Conservation (phyloP, 805 yeast genomes). For the Metschnikowia reukaufii region DNA sequence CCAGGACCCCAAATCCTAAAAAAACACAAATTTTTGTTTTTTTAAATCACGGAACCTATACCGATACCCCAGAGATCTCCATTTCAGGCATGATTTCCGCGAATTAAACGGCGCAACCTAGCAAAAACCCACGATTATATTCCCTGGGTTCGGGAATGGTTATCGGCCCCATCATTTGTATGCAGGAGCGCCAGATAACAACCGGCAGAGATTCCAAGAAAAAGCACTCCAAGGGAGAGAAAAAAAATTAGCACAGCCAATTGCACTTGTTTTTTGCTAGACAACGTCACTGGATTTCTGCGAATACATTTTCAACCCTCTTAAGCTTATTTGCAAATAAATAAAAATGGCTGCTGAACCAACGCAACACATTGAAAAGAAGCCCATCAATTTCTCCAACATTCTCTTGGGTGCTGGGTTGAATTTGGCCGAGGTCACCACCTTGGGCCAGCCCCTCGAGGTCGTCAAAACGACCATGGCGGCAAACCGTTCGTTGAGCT, state of each 20-base stretch:
- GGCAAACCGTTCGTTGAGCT: constrained; percentile 76
- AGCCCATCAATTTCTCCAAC: constrained; percentile 85
- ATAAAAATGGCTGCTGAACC: constrained; percentile 1
- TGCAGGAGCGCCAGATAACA: no score
- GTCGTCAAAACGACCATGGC: constrained; percentile 98
- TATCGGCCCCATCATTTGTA: no score
- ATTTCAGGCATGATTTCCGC: background rate
- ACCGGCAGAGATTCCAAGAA: no score
- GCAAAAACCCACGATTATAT: no score
- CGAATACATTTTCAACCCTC: no score
- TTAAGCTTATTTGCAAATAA: background rate
- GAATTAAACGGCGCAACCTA: no score
- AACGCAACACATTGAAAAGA: constrained; percentile 54
- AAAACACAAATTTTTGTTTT: no score
- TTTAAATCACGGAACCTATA: no score
- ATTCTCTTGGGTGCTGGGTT: constrained; percentile 91
- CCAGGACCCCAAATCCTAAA: background rate
- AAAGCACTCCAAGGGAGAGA: no score
- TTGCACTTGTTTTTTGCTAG: background rate
- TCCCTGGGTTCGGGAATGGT: no score
- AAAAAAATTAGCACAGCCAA: no score
- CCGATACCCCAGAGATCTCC: background rate
- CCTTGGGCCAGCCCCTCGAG: constrained; percentile 96
- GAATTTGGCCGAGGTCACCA: constrained; percentile 79
- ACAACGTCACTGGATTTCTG: no score